phyloP scores from a whole-genome alignment of 805 yeast genomes.

The Candida jianshihensis region DNA sequence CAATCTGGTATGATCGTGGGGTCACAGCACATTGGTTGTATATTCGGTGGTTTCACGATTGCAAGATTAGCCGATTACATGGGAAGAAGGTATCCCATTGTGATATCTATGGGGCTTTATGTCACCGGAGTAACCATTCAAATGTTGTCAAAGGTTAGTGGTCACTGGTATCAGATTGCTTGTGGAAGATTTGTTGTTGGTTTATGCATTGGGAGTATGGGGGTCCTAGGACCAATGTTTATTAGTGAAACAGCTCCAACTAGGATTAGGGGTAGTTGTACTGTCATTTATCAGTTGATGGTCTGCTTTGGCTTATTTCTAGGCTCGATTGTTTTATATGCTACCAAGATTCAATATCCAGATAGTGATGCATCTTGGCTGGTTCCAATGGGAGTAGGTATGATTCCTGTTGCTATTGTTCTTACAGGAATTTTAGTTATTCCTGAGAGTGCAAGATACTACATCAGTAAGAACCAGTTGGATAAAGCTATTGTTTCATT shows the following conservation, averaged over 20 bases:
- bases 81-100: constrained; percentile 57
- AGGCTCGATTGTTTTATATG: constrained; percentile 58
- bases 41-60: constrained; percentile 56
- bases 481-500: constrained; percentile 50
- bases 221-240: constrained; percentile 69
- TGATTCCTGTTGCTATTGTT: constrained; percentile 37
- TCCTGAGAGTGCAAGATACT: constrained; percentile 65
- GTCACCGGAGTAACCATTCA: constrained; percentile 55
- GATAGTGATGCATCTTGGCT: constrained; percentile 53
- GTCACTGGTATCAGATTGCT: constrained; percentile 55
- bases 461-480: constrained; percentile 39
- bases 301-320: constrained; percentile 60
- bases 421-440: constrained; percentile 53
- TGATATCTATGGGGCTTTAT: constrained; percentile 47
- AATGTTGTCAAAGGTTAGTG: constrained; percentile 36
- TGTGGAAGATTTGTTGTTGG: constrained; percentile 68
- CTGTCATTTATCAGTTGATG: constrained; percentile 55
- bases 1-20: constrained; percentile 46
- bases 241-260: constrained; percentile 64
- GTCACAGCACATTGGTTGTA: constrained; percentile 63
- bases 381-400: constrained; percentile 52
- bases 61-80: constrained; percentile 51
- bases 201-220: constrained; percentile 63
- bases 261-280: constrained; percentile 59
- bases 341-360: constrained; percentile 31